Conservation (phyloP, 2,329 filamentous ascomycete species). For the Helminthosporium solani region DNA sequence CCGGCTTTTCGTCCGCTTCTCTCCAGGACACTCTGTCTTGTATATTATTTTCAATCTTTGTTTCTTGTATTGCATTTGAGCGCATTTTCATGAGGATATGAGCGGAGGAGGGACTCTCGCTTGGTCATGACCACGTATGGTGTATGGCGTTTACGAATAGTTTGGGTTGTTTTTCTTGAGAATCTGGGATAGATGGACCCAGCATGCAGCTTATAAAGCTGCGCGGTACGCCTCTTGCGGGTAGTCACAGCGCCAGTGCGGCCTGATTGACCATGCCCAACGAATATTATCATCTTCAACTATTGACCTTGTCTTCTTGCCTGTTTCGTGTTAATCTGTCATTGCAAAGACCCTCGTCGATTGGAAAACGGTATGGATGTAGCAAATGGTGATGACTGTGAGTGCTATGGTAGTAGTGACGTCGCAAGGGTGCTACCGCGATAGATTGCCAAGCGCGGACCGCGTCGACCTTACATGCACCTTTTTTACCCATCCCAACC, state of each 20-base stretch:
- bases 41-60: conserved; percentile 25
- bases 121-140: conserved; percentile 28
- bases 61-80: conserved; percentile 42
- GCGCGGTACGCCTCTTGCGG: conserved; percentile 1
- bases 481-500: conserved; percentile 24
- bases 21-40: conserved; percentile 20
- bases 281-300: conserved; percentile 12
- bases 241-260: conserved; percentile 29
- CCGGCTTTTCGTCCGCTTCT: conserved; percentile 2
- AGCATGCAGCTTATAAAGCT: conserved; percentile 14
- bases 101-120: conserved; percentile 29
- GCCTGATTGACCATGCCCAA: conserved; percentile 18
- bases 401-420: background rate
- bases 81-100: conserved; percentile 29
- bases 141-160: conserved; percentile 25
- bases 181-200: conserved; percentile 18
- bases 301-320: background rate
- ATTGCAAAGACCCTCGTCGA: no score
- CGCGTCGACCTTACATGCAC: conserved; percentile 31
- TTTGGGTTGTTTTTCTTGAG: conserved; percentile 6
- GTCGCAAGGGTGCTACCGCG: no score
- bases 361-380: no score
- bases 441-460: conserved; percentile 35
- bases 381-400: no score
- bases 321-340: no score